Evolutionary conservation across 2,329 filamentous ascomycete genomes (phyloP).

Genomic region (Botrytis sinoallii): DNA sequence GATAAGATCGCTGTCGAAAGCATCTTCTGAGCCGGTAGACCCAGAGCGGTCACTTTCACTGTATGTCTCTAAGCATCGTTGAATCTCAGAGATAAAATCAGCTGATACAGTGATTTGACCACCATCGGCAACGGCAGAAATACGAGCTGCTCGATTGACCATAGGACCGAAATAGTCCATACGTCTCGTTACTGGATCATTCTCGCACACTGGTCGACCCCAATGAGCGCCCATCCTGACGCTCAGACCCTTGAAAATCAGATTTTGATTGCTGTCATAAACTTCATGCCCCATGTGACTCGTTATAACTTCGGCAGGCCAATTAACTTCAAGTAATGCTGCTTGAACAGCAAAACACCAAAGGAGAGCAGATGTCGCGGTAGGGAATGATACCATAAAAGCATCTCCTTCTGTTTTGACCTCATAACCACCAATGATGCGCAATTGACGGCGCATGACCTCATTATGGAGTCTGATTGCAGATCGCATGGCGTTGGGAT

Average conservation of each 20-base stretch:
- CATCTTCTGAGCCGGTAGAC: constrained; percentile 68
- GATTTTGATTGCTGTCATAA: constrained; percentile 75
- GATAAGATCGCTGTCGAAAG: constrained; percentile 70
- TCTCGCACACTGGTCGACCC: constrained; percentile 90
- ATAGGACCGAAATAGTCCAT: constrained; percentile 99
- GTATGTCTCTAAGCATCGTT: constrained; percentile 83
- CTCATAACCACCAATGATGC: constrained; percentile 93
- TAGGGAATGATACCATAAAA: constrained; percentile 98
- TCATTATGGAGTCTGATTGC: constrained; percentile 98
- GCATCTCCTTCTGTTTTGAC: constrained; percentile 99
- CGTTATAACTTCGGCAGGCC: constrained; percentile 89
- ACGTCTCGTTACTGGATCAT: constrained; percentile 90
- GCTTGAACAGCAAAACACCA: constrained; percentile 97
- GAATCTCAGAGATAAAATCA: constrained; percentile 95
- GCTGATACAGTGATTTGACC: constrained; percentile 96
- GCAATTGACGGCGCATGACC: constrained; percentile 87
- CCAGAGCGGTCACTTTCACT: constrained; percentile 76
- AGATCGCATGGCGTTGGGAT: constrained; percentile 90
- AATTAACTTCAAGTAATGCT: constrained; percentile 80
- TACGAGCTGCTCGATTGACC: constrained; percentile 95
- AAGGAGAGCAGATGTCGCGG: constrained; percentile 86
- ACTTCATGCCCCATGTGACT: constrained; percentile 81
- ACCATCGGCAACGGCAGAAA: constrained; percentile 90
- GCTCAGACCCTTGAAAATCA: constrained; percentile 91
- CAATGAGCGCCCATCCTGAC: constrained; percentile 98